Evolutionary conservation across 1,284 basidiomycete genomes (phyloP).

Genomic region (Pterulicium gracile): DNA sequence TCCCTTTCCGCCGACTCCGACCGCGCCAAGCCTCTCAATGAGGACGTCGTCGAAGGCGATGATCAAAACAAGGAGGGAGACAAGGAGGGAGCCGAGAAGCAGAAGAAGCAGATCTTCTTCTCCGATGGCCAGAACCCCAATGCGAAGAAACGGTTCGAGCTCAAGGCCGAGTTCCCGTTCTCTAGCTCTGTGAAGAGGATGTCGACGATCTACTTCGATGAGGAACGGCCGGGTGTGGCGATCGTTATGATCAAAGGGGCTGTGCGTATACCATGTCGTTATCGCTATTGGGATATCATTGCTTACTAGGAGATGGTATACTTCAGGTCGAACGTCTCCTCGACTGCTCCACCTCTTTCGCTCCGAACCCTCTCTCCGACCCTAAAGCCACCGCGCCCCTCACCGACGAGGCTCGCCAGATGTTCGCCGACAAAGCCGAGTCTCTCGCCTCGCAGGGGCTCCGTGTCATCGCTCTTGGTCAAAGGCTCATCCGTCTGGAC

Average conservation of each 20-base stretch:
- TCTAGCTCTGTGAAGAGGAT: conserved; percentile 56
- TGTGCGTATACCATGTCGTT: conserved; percentile 19
- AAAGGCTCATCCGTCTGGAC: conserved; percentile 13
- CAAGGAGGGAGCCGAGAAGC: background rate
- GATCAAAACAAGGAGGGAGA: background rate
- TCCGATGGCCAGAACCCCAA: background rate
- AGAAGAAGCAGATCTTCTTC: background rate
- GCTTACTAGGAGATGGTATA: background rate
- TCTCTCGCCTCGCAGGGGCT: conserved; percentile 49
- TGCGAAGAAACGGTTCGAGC: conserved; percentile 16
- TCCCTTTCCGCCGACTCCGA: background rate
- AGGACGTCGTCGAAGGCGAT: background rate
- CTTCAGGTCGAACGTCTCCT: conserved; percentile 41
- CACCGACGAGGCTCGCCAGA: conserved; percentile 24
- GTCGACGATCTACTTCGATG: conserved; percentile 29
- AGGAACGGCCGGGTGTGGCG: conserved; percentile 13
- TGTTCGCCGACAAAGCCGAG: conserved; percentile 38
- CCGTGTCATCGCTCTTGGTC: conserved; percentile 26
- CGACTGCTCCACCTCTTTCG: conserved; percentile 30
- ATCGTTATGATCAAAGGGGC: conserved; percentile 48
- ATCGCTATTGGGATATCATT: background rate
- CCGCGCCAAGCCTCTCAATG: background rate
- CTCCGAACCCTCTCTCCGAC: conserved; percentile 16
- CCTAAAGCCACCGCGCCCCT: conserved; percentile 15
- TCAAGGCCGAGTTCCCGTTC: conserved; percentile 39